Conservation (phyloP, 139 green algal species). For the Closterium sp. region DNA sequence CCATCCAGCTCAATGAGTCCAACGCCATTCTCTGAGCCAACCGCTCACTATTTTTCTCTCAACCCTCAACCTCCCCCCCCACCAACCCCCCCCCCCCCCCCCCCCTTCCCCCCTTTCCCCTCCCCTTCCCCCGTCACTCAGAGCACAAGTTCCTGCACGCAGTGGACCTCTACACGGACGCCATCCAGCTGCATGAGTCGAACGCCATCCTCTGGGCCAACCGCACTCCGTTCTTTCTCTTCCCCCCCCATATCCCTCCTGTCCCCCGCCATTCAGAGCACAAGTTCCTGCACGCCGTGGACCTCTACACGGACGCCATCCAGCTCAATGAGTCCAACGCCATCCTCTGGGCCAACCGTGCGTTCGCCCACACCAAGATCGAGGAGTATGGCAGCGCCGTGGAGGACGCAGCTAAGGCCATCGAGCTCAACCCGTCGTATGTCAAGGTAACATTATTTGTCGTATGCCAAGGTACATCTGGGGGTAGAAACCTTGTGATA, state of each 20-base stretch:
- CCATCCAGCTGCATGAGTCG: slow-evolving; percentile 71
- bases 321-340: slow-evolving; percentile 69
- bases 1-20: no score
- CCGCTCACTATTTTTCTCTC: background rate
- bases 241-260: background rate
- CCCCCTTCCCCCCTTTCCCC: no score
- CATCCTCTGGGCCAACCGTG: slow-evolving; percentile 57
- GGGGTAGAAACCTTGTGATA: background rate
- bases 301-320: slow-evolving; percentile 81
- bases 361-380: slow-evolving; percentile 80
- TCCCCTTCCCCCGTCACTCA: slow-evolving; percentile 16
- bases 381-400: slow-evolving; percentile 80
- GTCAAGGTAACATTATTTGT: slow-evolving; percentile 8
- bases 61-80: no score
- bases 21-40: slow-evolving; percentile 64
- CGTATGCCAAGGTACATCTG: background rate
- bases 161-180: slow-evolving; percentile 77
- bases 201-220: slow-evolving; percentile 64
- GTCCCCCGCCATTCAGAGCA: slow-evolving; percentile 21
- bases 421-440: background rate
- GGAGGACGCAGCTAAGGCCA: slow-evolving; percentile 13
- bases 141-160: slow-evolving; percentile 72
- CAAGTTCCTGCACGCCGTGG: slow-evolving; percentile 77
- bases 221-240: background rate
- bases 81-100: no score